Evolutionary conservation across 1,284 basidiomycete genomes (phyloP).

Genomic region (Sporisorium sorghi): DNA sequence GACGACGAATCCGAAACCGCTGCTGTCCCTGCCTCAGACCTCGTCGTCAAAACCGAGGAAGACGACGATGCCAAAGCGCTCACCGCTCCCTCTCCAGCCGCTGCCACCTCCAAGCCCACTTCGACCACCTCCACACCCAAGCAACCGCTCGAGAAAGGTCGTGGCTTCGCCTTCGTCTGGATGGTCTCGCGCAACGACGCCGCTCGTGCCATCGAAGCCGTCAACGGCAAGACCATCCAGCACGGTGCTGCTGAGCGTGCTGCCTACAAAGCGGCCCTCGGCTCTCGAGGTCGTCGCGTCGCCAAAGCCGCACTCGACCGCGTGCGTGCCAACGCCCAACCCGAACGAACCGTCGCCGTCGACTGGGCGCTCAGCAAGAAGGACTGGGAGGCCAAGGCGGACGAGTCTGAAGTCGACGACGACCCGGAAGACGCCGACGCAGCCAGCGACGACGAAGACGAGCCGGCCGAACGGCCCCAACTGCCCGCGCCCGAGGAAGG

Average conservation of each 20-base stretch:
- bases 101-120: slow-evolving; percentile 1
- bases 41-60: slow-evolving; percentile 47
- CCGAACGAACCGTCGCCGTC: slow-evolving; percentile 84
- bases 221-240: slow-evolving; percentile 82
- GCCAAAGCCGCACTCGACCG: slow-evolving; percentile 71
- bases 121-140: slow-evolving; percentile 74
- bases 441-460: slow-evolving; percentile 64
- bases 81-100: background rate
- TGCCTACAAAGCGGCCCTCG: slow-evolving; percentile 74
- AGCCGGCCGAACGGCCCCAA: slow-evolving; percentile 55
- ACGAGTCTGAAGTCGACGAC: slow-evolving; percentile 72
- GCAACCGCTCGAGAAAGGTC: slow-evolving; percentile 72
- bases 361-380: slow-evolving; percentile 97
- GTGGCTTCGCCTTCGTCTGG: slow-evolving; percentile 97
- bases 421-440: slow-evolving; percentile 59
- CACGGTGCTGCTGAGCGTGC: slow-evolving; percentile 78
- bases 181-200: slow-evolving; percentile 88
- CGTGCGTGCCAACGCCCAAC: slow-evolving; percentile 53
- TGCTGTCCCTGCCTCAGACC: slow-evolving; percentile 80
- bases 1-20: slow-evolving; percentile 14
- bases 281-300: slow-evolving; percentile 78
- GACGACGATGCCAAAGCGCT: slow-evolving; percentile 12
- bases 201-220: slow-evolving; percentile 81
- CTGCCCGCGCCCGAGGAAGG: slow-evolving; percentile 72
- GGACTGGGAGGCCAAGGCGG: slow-evolving; percentile 81